Evolutionary conservation across 352 stramenopile genomes (phyloP).

Genomic region (Saprolegnia diclina): DNA sequence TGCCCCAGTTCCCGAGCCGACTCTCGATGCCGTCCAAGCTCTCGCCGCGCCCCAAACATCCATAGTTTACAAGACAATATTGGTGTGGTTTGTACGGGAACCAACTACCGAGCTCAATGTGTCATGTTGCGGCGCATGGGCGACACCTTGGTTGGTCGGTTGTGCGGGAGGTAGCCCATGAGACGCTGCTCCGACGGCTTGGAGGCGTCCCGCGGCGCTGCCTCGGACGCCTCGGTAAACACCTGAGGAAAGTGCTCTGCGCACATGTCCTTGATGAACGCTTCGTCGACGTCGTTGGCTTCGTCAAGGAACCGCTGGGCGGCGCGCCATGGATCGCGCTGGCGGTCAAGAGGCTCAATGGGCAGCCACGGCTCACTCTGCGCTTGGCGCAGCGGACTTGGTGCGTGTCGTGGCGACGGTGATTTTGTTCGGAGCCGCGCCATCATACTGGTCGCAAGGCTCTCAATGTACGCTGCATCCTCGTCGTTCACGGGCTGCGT

Average conservation of each 20-base stretch:
- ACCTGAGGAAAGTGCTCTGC: slow-evolving; percentile 3
- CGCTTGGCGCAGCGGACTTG: neutral
- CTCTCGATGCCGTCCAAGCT: no score
- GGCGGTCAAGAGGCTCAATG: slow-evolving; percentile 4
- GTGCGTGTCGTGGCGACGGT: neutral
- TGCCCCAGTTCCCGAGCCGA: neutral
- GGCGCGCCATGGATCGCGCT: neutral
- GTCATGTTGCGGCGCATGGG: neutral
- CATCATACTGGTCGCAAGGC: neutral
- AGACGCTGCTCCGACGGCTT: neutral
- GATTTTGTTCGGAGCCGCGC: neutral
- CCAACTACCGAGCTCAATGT: no score
- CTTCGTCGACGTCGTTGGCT: neutral
- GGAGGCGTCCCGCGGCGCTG: slow-evolving; percentile 31
- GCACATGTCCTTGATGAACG: slow-evolving; percentile 13
- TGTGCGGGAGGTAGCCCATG: neutral
- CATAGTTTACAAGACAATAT: neutral
- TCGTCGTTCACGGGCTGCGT: neutral
- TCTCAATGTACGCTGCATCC: slow-evolving; percentile 13
- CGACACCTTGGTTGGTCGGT: neutral
- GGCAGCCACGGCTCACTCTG: slow-evolving; percentile 8
- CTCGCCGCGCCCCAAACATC: neutral
- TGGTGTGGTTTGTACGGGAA: no score
- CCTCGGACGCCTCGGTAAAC: slow-evolving; percentile 15
- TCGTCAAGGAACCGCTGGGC: neutral